Conservation (phyloP, 768 basidiomycete genomes). For the Pisolithus microcarpus region DNA sequence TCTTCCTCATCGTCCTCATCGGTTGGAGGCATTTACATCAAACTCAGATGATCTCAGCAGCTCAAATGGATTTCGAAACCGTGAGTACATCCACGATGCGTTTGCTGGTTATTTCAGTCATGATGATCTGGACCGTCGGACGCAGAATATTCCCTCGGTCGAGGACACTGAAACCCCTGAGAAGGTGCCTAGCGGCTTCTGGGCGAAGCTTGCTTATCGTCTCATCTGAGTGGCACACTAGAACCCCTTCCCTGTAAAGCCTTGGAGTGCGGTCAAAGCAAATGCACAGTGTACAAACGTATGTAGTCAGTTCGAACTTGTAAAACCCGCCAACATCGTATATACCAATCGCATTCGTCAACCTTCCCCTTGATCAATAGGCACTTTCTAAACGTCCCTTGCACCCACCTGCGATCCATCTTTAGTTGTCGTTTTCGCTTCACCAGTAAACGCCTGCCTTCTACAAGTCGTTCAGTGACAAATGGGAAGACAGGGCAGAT, state of each 20-base stretch:
- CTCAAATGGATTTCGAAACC: neutral
- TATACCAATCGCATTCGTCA: neutral
- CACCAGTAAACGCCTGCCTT: slow-evolving; percentile 83
- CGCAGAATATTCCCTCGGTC: slow-evolving; percentile 5
- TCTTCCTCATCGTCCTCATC: neutral
- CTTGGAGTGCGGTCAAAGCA: too few species aligned
- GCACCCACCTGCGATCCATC: slow-evolving; percentile 98
- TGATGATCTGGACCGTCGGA: neutral
- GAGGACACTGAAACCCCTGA: slow-evolving; percentile 7
- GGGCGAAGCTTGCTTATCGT: slow-evolving; percentile 1
- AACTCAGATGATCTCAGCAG: neutral
- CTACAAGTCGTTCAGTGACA: slow-evolving; percentile 70
- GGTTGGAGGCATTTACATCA: neutral
- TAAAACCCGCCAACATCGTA: too few species aligned
- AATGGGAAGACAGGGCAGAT: slow-evolving; percentile 69
- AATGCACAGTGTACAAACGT: too few species aligned
- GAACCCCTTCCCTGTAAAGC: too few species aligned
- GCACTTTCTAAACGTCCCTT: slow-evolving; percentile 62
- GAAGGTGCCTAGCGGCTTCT: slow-evolving; percentile 1
- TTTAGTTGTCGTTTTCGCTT: slow-evolving; percentile 92
- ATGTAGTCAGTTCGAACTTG: too few species aligned
- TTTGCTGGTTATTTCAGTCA: neutral
- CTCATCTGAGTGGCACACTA: slow-evolving; percentile 1
- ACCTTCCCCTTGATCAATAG: neutral
- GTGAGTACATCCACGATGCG: neutral